phyloP scores from a whole-genome alignment of 148 eudicot genomes.

The Nepenthes gracilis region DNA sequence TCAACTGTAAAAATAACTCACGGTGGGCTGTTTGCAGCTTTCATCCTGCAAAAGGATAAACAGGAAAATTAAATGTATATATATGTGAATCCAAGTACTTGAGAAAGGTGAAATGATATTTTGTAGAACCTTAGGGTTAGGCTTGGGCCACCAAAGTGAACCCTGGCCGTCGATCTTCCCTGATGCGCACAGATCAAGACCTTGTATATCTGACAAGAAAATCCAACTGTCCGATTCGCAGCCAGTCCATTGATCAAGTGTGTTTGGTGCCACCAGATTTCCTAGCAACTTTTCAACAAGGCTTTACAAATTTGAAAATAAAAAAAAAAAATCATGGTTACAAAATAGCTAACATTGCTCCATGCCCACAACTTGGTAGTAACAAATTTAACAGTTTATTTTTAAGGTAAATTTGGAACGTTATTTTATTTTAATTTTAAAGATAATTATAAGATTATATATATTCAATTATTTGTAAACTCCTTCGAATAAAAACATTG shows the following conservation, averaged over 20 bases:
- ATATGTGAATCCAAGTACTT: neutral
- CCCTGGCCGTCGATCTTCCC: conserved; percentile 44
- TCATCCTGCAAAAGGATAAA: conserved; percentile 8
- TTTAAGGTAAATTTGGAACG: neutral
- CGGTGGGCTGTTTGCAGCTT: no score
- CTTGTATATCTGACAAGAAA: conserved; percentile 19
- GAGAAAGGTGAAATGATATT: conserved; percentile 5
- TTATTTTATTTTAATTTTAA: no score
- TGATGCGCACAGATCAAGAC: conserved; percentile 24
- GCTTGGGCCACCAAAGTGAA: conserved; percentile 36
- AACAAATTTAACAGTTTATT: no score
- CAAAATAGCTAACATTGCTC: no score
- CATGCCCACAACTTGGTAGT: no score
- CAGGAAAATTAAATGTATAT: neutral
- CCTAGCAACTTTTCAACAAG: conserved; percentile 29
- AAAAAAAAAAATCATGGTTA: neutral
- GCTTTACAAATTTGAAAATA: neutral
- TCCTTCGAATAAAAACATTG: no score
- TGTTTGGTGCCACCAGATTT: conserved; percentile 31
- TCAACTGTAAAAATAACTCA: no score
- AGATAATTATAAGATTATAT: neutral
- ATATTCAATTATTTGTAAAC: no score
- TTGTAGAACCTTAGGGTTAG: conserved; percentile 14
- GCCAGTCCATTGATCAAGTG: conserved; percentile 23
- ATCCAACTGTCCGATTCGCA: conserved; percentile 27